Evolutionary conservation across 2,329 filamentous ascomycete species (phyloP).

Genomic region (Coleophoma eucalyptorum): DNA sequence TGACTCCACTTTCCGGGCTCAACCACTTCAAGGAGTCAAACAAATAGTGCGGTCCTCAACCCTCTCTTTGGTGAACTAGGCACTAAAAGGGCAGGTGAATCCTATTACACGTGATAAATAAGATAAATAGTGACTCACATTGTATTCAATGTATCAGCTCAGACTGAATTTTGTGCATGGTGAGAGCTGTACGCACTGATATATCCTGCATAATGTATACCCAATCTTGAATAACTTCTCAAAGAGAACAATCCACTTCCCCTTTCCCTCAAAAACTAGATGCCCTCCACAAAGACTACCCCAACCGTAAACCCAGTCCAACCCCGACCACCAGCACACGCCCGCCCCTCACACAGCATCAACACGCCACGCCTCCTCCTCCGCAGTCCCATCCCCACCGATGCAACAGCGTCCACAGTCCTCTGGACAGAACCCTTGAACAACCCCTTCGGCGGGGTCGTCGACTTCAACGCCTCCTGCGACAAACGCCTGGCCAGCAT

Average conservation of each 20-base stretch:
- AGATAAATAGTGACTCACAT: background rate
- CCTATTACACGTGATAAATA: background rate
- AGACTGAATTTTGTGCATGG: background rate
- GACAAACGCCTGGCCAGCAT: no score
- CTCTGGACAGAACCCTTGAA: constrained; percentile 10
- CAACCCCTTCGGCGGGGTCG: constrained; percentile 7
- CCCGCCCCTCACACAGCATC: constrained; percentile 4
- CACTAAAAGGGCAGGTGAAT: no score
- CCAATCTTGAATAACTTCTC: background rate
- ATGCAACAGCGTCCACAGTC: background rate
- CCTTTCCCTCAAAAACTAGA: background rate
- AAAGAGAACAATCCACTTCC: background rate
- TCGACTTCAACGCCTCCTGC: background rate
- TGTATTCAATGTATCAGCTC: background rate
- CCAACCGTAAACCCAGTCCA: background rate
- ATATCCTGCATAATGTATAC: background rate
- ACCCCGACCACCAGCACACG: constrained; percentile 2
- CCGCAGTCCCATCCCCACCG: constrained; percentile 3
- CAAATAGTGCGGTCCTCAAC: no score
- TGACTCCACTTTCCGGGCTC: no score
- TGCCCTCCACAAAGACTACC: background rate
- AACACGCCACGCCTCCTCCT: constrained; percentile 9
- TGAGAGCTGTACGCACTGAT: background rate
- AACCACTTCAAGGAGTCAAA: no score
- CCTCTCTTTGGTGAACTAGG: no score